These are phyloP conservation scores for Aspergillus viridinutans DNA, from an alignment of 2,329 filamentous ascomycete genomes.

Conservation along the genomic window DNA sequence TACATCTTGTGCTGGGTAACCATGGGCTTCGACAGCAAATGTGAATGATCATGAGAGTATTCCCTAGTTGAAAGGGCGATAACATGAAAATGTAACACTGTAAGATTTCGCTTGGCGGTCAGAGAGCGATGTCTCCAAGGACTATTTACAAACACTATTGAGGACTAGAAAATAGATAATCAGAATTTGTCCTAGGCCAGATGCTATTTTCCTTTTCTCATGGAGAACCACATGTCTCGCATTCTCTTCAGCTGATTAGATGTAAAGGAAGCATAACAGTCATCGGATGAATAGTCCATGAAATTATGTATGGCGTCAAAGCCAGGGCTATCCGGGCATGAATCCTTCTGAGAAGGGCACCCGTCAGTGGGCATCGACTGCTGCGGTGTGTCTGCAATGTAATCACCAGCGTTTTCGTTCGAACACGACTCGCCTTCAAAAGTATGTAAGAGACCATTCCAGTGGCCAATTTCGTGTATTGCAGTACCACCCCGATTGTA, in stretches of 20 bases:
- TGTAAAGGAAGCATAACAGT: conserved; percentile 53
- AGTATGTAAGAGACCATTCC: conserved; percentile 45
- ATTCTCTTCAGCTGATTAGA: conserved; percentile 48
- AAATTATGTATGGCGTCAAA: conserved; percentile 55
- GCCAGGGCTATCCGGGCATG: conserved; percentile 44
- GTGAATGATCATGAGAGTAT: not conserved
- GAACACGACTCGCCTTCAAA: conserved; percentile 40
- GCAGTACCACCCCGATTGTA: conserved; percentile 47
- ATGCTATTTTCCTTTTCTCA: conserved; percentile 33
- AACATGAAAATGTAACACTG: not conserved
- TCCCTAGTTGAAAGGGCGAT: not conserved
- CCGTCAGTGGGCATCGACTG: conserved; percentile 56
- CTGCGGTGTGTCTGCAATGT: conserved; percentile 43
- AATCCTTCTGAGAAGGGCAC: conserved; percentile 50
- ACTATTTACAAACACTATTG: not conserved
- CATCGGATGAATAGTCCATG: conserved; percentile 58
- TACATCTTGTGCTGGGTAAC: no score
- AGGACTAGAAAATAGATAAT: not conserved
- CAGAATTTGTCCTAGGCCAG: not conserved
- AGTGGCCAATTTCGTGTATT: conserved; percentile 47
- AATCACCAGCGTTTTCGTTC: conserved; percentile 36
- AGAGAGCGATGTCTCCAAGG: no score
- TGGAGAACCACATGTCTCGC: conserved; percentile 48
- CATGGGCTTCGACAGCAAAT: no score
- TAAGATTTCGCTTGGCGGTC: not conserved